A percentile compares a stretch with the other conserved stretches of the same genome.
Conservation (phyloP, 805 yeast species). For the Candida golubevii region DNA sequence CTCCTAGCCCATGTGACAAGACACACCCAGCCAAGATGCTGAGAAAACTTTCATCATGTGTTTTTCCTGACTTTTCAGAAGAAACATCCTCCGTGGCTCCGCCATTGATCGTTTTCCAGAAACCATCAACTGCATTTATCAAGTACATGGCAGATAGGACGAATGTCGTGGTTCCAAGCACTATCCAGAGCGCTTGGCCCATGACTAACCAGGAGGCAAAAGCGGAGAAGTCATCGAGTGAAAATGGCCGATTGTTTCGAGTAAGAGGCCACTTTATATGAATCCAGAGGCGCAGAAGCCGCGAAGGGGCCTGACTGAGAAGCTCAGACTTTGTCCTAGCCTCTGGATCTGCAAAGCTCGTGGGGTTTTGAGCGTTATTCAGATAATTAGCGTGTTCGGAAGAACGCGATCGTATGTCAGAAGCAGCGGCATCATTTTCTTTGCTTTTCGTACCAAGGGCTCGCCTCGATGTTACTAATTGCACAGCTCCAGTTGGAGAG, state of each 20-base stretch:
- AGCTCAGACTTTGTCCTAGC: slow-evolving; percentile 15
- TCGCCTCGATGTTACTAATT: too few relatives aligned
- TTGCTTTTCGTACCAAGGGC: too few relatives aligned
- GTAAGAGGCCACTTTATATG: slow-evolving; percentile 47
- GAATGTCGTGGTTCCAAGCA: slow-evolving; percentile 56
- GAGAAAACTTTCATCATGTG: slow-evolving; percentile 24
- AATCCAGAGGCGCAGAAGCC: slow-evolving; percentile 29
- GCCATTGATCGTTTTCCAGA: slow-evolving; percentile 19
- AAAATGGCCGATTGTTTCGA: slow-evolving; percentile 45
- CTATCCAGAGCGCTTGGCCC: slow-evolving; percentile 53
- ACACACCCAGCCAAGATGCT: slow-evolving; percentile 33
- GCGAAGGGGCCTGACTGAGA: slow-evolving; percentile 27
- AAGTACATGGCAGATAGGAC: slow-evolving; percentile 44
- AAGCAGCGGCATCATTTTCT: too few relatives aligned
- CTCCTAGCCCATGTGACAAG: slow-evolving; percentile 38
- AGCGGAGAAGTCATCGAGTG: slow-evolving; percentile 50
- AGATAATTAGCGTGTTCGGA: too few relatives aligned
- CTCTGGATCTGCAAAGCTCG: not conserved
- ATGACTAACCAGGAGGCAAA: slow-evolving; percentile 53
- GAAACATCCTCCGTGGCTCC: slow-evolving; percentile 18
- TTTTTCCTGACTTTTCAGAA: not conserved
- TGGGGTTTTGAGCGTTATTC: not conserved
- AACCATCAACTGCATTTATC: slow-evolving; percentile 33
- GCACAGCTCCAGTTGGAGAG: too few relatives aligned
- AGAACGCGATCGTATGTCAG: too few relatives aligned